phyloP scores from a whole-genome alignment of 768 basidiomycete species.

The Lanmaoa pseudosensibilis region DNA sequence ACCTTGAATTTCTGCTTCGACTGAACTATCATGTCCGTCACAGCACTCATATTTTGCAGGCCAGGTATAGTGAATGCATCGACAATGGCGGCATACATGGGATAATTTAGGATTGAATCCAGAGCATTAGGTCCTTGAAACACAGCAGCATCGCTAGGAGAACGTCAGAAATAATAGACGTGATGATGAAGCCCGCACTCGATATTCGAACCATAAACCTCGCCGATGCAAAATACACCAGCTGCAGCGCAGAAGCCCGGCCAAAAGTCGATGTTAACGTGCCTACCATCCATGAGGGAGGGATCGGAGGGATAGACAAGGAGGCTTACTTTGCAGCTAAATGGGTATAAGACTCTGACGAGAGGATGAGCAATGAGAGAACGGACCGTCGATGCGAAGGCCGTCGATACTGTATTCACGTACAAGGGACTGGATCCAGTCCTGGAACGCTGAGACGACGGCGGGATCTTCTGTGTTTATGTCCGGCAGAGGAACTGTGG shows the following conservation, averaged over 20 bases:
- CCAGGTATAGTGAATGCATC: constrained; percentile 75
- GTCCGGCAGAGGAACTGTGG: constrained; percentile 71
- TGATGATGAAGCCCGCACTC: constrained; percentile 36
- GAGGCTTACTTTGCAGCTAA: constrained; percentile 36
- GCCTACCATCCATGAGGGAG: constrained; percentile 36
- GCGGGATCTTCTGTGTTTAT: constrained; percentile 69
- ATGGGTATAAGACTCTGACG: neutral
- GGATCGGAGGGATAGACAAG: neutral
- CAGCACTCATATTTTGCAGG: constrained; percentile 55
- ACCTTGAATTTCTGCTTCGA: constrained; percentile 55
- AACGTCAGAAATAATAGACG: constrained; percentile 16
- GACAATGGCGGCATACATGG: constrained; percentile 62
- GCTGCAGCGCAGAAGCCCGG: constrained; percentile 69
- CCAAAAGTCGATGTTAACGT: constrained; percentile 78
- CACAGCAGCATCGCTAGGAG: constrained; percentile 48
- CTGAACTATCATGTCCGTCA: constrained; percentile 52
- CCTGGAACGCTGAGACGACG: constrained; percentile 61
- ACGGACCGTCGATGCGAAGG: constrained; percentile 75
- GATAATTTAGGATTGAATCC: constrained; percentile 72
- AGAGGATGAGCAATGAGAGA: neutral
- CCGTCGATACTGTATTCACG: constrained; percentile 76
- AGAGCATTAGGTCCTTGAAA: constrained; percentile 64
- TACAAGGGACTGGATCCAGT: constrained; percentile 71
- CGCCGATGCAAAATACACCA: constrained; percentile 84
- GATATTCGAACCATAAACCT: constrained; percentile 61